Evolutionary conservation across 345 rosid species (phyloP), one percentile per base, ranked within the genome.

Genomic region (Sisymbrium altissimum): DNA sequence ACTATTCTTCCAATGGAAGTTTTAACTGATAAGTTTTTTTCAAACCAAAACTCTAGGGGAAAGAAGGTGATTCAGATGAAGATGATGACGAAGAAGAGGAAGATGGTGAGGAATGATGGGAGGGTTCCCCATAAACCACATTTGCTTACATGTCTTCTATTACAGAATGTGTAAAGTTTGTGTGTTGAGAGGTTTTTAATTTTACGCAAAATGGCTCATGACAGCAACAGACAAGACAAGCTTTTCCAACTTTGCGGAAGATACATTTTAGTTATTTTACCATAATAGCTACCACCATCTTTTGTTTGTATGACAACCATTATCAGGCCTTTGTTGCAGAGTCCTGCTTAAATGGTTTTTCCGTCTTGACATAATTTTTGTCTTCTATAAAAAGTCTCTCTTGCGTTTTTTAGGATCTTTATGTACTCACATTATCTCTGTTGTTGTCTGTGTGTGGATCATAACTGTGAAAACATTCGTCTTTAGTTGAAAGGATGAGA

Each of bases 51-150:
- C 35, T 32, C 21, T 23, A 74, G 78, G 78, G 68, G 4, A 46
- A 72, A n/a, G 78, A 46, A 0, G 78, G 66, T 14, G 43, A 61
- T 9, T 61, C 54, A 14, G 72, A 54, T 4, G 73, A 61, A 0
- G 77, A 72, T 0, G 70, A 64, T 0, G 71, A 74, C 0, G 81
- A 79, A 17, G 78, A 74, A 29, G 78, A 74, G 3, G 72, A 66
- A 27, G 78, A 38, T 29, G 78, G 54, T 19, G 72, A 74, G 60
- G 78, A 74, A 67, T 74, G 78, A 74, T 58, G 36, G 61, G 78
- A 58, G 59, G 1, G 29, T 12, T 21, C 33, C 43, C 66, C 15
- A 1, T 36, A 35, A 48, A 48, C 9, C 14, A 19, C 71, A 44
- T 60, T 55, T 54, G 65, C 71, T 55, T 14, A 44, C 64, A 74